A percentile compares a stretch with the other conserved stretches of the same genome.
Conservation (phyloP, 2,329 filamentous ascomycete genomes). For the Grosmannia serpens region DNA sequence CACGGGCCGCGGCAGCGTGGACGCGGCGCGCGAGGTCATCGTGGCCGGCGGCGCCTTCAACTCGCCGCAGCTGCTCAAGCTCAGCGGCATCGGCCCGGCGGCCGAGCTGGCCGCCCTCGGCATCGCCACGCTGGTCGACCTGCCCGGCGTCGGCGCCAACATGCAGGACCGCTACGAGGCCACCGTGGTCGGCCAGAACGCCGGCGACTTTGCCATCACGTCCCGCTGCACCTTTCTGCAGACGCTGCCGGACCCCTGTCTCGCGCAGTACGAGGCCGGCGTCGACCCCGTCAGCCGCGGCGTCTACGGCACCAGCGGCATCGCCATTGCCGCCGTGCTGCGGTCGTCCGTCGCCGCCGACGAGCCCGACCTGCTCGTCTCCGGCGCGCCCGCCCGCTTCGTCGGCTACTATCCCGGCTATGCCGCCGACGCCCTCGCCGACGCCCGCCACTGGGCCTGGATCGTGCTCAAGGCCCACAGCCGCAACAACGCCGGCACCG, state of each 20-base stretch:
- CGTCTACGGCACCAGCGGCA: constrained; percentile 2
- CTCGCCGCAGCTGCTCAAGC: constrained; percentile 40
- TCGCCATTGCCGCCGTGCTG: constrained; percentile 1
- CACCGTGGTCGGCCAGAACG: constrained; percentile 6
- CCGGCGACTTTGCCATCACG: constrained; percentile 1
- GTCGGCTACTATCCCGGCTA: constrained; percentile 28
- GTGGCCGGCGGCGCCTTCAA: constrained; percentile 33
- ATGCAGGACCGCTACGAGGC: constrained; percentile 31
- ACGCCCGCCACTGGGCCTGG: constrained; percentile 30
- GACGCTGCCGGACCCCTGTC: neutral
- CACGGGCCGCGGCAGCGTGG: constrained; percentile 5
- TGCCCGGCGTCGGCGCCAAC: constrained; percentile 39
- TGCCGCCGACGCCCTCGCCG: constrained; percentile 17
- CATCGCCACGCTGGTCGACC: constrained; percentile 26
- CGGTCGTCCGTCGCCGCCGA: constrained; percentile 18
- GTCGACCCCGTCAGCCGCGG: constrained; percentile 1
- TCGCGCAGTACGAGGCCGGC: neutral
- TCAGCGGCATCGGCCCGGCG: constrained; percentile 35
- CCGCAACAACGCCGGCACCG: constrained; percentile 49
- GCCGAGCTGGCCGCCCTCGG: too few relatives aligned
- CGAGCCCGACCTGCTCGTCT: constrained; percentile 24
- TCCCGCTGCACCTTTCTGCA: neutral
- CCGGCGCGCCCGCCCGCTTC: constrained; percentile 27
- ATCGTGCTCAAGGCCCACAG: constrained; percentile 50
- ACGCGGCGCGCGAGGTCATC: constrained; percentile 18